A percentile compares a stretch with the other conserved stretches of the same genome.
Evolutionary conservation across 129 eudicot genomes (phyloP).

Genomic region (Centella asiatica): DNA sequence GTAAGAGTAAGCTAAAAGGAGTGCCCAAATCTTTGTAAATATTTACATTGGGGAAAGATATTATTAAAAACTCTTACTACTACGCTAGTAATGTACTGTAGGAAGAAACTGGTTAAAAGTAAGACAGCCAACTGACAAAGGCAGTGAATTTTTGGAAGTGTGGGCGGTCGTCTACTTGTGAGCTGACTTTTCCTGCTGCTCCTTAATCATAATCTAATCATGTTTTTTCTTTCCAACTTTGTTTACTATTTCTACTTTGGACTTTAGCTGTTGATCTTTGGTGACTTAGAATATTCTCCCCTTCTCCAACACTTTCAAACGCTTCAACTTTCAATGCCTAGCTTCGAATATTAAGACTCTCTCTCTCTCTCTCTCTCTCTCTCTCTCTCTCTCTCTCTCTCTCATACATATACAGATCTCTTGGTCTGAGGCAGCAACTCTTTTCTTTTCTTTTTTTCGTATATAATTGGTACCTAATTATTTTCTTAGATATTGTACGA

Average conservation of each 20-base stretch:
- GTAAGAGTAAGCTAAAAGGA: too few species aligned
- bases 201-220: conserved; percentile 87
- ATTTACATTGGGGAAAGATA: neutral
- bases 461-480: neutral
- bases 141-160: conserved; percentile 85
- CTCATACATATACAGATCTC: conserved; percentile 9
- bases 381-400: neutral
- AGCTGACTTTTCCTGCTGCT: conserved; percentile 75
- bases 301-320: conserved; percentile 33
- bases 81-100: too few species aligned
- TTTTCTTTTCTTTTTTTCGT: too few species aligned
- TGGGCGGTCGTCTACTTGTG: conserved; percentile 75
- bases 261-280: conserved; percentile 59
- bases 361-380: neutral
- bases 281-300: conserved; percentile 71
- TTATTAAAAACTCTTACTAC: neutral
- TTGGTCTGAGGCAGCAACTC: conserved; percentile 7
- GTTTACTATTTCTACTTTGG: conserved; percentile 65
- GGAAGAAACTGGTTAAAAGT: conserved; percentile 15
- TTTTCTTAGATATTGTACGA: neutral
- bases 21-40: neutral
- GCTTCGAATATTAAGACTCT: conserved; percentile 30
- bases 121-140: conserved; percentile 65
- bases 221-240: conserved; percentile 50
- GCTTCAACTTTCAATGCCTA: conserved; percentile 65